A percentile compares a stretch with the other conserved stretches of the same genome.
phyloP scores from a whole-genome alignment of 2,329 filamentous ascomycete genomes.

The Lojkania enalia region DNA sequence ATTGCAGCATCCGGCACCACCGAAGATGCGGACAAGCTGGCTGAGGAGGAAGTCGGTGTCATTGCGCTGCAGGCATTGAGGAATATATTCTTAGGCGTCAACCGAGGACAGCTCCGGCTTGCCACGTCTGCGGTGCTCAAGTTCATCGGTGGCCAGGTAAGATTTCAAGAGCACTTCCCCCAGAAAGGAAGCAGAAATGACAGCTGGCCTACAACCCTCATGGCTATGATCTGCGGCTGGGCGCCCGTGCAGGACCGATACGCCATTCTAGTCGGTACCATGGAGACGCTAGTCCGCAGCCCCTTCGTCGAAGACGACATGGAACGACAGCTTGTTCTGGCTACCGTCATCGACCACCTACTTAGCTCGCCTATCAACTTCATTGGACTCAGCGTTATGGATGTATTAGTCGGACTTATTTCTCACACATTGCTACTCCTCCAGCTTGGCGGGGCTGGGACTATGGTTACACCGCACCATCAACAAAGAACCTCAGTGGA shows the following conservation, averaged over 20 bases:
- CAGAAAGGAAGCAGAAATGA: slow-evolving; percentile 55
- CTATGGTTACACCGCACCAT: slow-evolving; percentile 43
- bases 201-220: slow-evolving; percentile 82
- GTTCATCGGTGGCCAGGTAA: slow-evolving; percentile 61
- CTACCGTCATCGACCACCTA: slow-evolving; percentile 78
- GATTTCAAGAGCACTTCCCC: slow-evolving; percentile 27
- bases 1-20: slow-evolving; percentile 76
- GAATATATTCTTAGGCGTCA: slow-evolving; percentile 81
- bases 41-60: slow-evolving; percentile 84
- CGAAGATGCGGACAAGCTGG: slow-evolving; percentile 84
- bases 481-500: slow-evolving; percentile 39
- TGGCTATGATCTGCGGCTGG: slow-evolving; percentile 80
- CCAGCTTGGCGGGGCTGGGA: slow-evolving; percentile 59
- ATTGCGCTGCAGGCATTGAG: slow-evolving; percentile 85
- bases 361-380: slow-evolving; percentile 88
- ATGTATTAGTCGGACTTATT: slow-evolving; percentile 82
- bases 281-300: slow-evolving; percentile 73
- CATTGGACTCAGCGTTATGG: slow-evolving; percentile 95
- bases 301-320: slow-evolving; percentile 72
- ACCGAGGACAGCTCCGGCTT: slow-evolving; percentile 76
- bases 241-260: slow-evolving; percentile 94
- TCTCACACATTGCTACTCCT: slow-evolving; percentile 80
- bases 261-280: slow-evolving; percentile 78
- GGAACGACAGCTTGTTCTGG: slow-evolving; percentile 72
- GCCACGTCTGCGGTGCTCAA: slow-evolving; percentile 74